phyloP scores from a whole-genome alignment of 2,329 filamentous ascomycete species.

The Alternaria triticimaculans region DNA sequence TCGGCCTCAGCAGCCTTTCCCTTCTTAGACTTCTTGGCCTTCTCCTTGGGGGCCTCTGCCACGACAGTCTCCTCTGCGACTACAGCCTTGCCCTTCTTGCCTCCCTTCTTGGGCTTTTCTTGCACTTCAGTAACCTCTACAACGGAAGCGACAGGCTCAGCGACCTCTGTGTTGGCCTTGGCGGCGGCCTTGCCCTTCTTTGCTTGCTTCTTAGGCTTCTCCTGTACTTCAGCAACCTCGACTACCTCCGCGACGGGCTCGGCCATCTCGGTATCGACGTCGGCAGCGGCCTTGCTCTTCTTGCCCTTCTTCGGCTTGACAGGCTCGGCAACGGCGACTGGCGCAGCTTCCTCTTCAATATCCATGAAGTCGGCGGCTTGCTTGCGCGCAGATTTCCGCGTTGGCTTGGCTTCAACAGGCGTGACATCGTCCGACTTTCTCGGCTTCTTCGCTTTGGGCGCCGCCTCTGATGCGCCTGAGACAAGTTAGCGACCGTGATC shows the following conservation, averaged over 20 bases:
- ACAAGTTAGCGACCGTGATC: conserved; percentile 15
- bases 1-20: conserved; percentile 20
- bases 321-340: conserved; percentile 17
- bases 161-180: background rate
- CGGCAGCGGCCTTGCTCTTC: conserved; percentile 32
- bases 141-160: conserved; percentile 7
- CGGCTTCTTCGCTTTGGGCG: conserved; percentile 49
- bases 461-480: conserved; percentile 42
- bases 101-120: conserved; percentile 23
- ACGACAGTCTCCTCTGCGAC: conserved; percentile 12
- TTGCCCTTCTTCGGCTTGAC: conserved; percentile 48
- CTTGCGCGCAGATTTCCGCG: conserved; percentile 43
- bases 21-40: conserved; percentile 33
- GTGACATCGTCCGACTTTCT: conserved; percentile 44
- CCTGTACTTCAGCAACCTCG: conserved; percentile 11
- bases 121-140: conserved; percentile 12
- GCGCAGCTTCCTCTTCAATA: conserved; percentile 31
- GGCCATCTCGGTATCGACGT: conserved; percentile 13
- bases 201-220: conserved; percentile 24
- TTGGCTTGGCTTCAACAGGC: conserved; percentile 26
- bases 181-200: conserved; percentile 23
- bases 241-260: conserved; percentile 8
- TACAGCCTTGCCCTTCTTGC: conserved; percentile 23
- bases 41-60: conserved; percentile 23
- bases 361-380: conserved; percentile 46